phyloP scores from a whole-genome alignment of 2,329 filamentous ascomycete genomes.

The Fusarium nygamai region DNA sequence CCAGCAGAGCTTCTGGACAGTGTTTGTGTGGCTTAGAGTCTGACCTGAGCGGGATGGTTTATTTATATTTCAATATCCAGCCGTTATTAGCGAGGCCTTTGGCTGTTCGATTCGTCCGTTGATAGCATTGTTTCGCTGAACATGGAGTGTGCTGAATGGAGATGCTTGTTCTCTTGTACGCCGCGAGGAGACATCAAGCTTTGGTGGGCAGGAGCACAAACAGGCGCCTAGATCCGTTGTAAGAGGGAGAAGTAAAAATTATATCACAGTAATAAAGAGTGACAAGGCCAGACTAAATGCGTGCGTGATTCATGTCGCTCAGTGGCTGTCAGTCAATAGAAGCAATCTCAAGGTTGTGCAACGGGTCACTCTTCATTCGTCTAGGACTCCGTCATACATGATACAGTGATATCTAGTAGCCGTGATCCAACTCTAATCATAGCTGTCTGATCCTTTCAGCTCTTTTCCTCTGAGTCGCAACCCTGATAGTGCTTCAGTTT shows the following conservation, averaged over 20 bases:
- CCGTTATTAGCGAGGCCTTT: background rate
- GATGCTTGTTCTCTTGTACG: slow-evolving; percentile 10
- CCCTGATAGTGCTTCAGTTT: slow-evolving; percentile 17
- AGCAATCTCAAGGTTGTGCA: slow-evolving; percentile 26
- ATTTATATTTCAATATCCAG: slow-evolving; percentile 5
- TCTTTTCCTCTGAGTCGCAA: background rate
- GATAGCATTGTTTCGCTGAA: slow-evolving; percentile 24
- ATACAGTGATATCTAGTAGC: background rate
- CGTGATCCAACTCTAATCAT: background rate
- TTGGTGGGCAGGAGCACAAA: slow-evolving; percentile 4
- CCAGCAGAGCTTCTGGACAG: slow-evolving; percentile 9
- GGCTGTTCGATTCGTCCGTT: background rate
- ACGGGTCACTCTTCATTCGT: slow-evolving; percentile 9
- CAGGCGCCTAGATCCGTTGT: background rate
- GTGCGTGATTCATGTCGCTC: background rate
- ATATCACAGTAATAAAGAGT: slow-evolving; percentile 1
- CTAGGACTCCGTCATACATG: slow-evolving; percentile 8
- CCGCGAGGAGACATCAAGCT: background rate
- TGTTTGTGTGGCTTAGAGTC: slow-evolving; percentile 13
- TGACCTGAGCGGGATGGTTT: background rate
- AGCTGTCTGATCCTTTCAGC: background rate
- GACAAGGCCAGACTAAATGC: slow-evolving; percentile 7
- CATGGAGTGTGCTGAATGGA: slow-evolving; percentile 14
- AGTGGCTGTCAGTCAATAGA: slow-evolving; percentile 18
- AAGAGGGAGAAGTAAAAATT: background rate